A percentile compares a stretch with the other conserved stretches of the same genome.
phyloP scores from a whole-genome alignment of 2,329 filamentous ascomycete species.

The Colletotrichum gigasporum region DNA sequence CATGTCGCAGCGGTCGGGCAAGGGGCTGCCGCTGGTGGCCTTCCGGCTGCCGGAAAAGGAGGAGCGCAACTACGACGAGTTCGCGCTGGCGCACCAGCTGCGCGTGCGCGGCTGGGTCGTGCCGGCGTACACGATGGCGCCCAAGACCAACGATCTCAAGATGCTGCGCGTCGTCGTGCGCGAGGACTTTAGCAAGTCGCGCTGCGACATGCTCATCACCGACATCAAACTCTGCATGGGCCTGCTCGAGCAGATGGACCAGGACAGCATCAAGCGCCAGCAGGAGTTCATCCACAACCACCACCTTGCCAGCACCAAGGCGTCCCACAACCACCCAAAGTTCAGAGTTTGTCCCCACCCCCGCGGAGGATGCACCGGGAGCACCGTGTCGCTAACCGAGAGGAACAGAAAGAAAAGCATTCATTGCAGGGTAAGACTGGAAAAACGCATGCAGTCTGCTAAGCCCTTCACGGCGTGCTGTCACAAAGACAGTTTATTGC shows the following conservation, averaged over 20 bases:
- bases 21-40: slow-evolving; percentile 88
- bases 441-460: slow-evolving; percentile 91
- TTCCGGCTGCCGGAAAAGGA: slow-evolving; percentile 68
- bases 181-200: slow-evolving; percentile 86
- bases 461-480: slow-evolving; percentile 36
- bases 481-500: slow-evolving; percentile 5
- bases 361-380: not conserved
- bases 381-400: slow-evolving; percentile 5
- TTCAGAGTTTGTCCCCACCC: slow-evolving; percentile 54
- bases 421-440: slow-evolving; percentile 89
- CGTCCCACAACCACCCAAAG: slow-evolving; percentile 60
- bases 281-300: slow-evolving; percentile 71
- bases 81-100: slow-evolving; percentile 83
- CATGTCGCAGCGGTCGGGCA: slow-evolving; percentile 82
- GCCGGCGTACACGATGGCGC: slow-evolving; percentile 97
- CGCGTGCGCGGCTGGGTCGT: slow-evolving; percentile 92
- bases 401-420: slow-evolving; percentile 75
- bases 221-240: slow-evolving; percentile 83
- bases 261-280: slow-evolving; percentile 74
- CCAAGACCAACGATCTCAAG: slow-evolving; percentile 83
- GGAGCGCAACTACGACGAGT: slow-evolving; percentile 75
- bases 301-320: slow-evolving; percentile 60
- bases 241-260: slow-evolving; percentile 78
- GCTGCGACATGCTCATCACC: slow-evolving; percentile 80
- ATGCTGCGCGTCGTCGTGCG: slow-evolving; percentile 92